Evolutionary conservation across 495 filamentous ascomycete species (phyloP), one percentile per base, ranked within the genome.

Genomic region (Pseudoneurospora amorphoporcata): DNA sequence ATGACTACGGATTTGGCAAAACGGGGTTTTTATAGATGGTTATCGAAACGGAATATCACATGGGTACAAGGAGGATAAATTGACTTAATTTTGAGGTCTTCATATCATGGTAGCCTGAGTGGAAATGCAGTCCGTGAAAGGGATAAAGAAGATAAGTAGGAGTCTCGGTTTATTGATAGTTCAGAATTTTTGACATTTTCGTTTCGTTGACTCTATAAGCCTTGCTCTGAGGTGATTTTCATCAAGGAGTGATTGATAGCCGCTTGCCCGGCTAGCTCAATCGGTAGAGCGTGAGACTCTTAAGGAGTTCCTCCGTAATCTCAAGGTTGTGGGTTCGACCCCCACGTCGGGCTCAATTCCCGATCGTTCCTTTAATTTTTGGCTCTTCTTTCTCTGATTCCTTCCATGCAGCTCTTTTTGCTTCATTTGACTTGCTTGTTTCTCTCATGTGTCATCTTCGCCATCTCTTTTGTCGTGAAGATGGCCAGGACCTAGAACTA

Each of bases 211-310:
- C 19, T 53, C 23, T 2, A 53, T 53, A 29, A 53, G 3, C 1
- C 9, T 0, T 0, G 8, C 9, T 47, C 3, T 3, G 1, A 3
- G 7, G 0, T 0, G 0, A 7, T 8, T 47, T 8, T 8, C 29
- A 61, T 16, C 14, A 61, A 61, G 53, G 53, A 61, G 53, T 61
- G 53, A 61, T 61, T 61, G 53, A 61, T 69, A 69, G 68, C 68
- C 68, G 39, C 68, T 40, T 69, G 35, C 68, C 68, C 68, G 68
- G 68, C 39, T 90, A 89, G 87, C 87, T 90, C 88, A 90, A 89
- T 90, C 87, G 87, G 87, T 88, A 89, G 88, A 89, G 88, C 88
- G 88, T 89, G 85, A 88, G 88, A 89, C 88, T 90, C 87, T 90
- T 90, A 89, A 89, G 53, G 53, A 35, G 53, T 61, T 61, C 53